Evolutionary conservation across 2,329 filamentous ascomycete genomes (phyloP), one percentile per base, ranked within the genome.

Genomic region (Penicillium frequentans): DNA sequence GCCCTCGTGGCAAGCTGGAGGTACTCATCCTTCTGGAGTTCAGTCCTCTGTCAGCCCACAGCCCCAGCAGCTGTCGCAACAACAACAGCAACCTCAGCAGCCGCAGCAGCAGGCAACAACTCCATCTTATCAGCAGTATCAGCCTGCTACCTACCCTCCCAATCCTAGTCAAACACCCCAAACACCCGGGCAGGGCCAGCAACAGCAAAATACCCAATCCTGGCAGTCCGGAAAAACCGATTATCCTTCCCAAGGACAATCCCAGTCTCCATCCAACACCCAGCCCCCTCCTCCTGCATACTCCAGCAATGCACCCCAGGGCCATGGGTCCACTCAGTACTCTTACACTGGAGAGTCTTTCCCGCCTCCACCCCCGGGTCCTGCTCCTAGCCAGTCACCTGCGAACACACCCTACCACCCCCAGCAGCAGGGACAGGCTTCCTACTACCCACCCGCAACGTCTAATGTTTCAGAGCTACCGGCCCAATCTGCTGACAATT

Each of bases 331-430:
- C 5, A 37, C 56, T 13, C 67, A 66, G 14, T 69, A 73, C 47
- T 63, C 64, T 21, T 70, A 70, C 58, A 63, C 67, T 50, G 72
- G 70, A 9, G 64, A 72, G 45, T 74, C 74, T 3, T 74, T 73
- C 62, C 74, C 75, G 9, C 75, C 74, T 26, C 75, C 74, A 14
- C 75, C 74, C n/a, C 61, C 73, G 26, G 74, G 74, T 4, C 66
- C 68, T 23, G 66, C 71, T 21, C 68, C 72, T 21, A 60, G 44
- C 31, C 64, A 66, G 31, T 63, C 65, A 2, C 58, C 64, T 39
- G 33, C 46, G 42, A 62, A 51, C 24, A 57, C 48, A 8, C 35
- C 55, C 4, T 61, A 63, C 31, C 62, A 63, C 27, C 46, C 54
- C 9, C 64, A 66, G 33, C 60, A 60, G 49, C 59, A 61, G 23